Percentiles rank a stretch among this genome's conserved stretches.
These are phyloP conservation scores for Mucor velutinosus DNA, from an alignment of 371 early-diverging fungal genomes.

Conservation along the genomic window DNA sequence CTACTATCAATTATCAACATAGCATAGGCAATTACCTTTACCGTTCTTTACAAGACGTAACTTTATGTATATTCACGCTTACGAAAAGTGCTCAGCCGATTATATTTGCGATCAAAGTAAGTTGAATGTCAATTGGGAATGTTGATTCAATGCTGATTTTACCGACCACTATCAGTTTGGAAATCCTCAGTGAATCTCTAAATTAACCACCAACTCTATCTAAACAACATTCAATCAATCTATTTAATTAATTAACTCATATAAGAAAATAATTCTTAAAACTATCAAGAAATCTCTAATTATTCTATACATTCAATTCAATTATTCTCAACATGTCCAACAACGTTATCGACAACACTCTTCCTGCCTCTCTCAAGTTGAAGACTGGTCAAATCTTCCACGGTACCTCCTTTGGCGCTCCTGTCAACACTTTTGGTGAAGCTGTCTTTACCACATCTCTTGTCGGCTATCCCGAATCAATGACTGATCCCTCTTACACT, in stretches of 20 bases:
- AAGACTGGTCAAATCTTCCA: constrained; percentile 76
- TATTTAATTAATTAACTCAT: constrained; percentile 1
- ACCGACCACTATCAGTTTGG: constrained; percentile 49
- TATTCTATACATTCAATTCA: constrained; percentile 3
- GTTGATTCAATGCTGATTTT: not conserved
- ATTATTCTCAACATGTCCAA: constrained; percentile 12
- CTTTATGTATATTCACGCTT: constrained; percentile 82
- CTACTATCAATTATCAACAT: constrained; percentile 1
- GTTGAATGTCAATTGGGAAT: constrained; percentile 4
- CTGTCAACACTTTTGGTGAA: constrained; percentile 63
- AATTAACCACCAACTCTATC: constrained; percentile 14
- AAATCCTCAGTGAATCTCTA: constrained; percentile 49
- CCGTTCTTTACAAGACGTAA: constrained; percentile 20
- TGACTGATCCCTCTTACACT: constrained; percentile 95
- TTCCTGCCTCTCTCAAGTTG: constrained; percentile 70
- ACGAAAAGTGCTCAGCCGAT: constrained; percentile 82
- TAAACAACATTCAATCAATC: not conserved
- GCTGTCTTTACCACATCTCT: constrained; percentile 91
- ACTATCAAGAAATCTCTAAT: constrained; percentile 12
- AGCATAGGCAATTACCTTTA: constrained; percentile 10
- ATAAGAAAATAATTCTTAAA: not conserved
- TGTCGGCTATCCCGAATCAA: constrained; percentile 94
- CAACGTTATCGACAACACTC: constrained; percentile 44
- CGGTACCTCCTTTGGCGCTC: constrained; percentile 81
- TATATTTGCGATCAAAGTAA: constrained; percentile 83